Conservation (phyloP, 495 filamentous ascomycete genomes). For the Friedmanniomyces endolithicus region DNA sequence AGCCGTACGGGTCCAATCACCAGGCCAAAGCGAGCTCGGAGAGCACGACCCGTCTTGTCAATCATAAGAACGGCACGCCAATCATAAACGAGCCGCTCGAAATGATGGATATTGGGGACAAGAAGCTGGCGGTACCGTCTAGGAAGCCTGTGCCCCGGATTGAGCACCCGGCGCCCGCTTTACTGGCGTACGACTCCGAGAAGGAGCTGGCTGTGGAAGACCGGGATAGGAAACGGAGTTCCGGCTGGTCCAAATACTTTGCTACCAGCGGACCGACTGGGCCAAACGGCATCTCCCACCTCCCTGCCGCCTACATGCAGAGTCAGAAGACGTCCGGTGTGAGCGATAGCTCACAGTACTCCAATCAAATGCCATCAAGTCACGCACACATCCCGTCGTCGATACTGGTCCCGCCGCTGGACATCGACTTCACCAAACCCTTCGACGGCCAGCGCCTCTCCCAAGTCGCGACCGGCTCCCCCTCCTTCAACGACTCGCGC, state of each 20-base stretch:
- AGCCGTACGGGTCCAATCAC: constrained; percentile 25
- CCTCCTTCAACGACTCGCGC: constrained; percentile 12
- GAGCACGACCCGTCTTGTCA: constrained; percentile 25
- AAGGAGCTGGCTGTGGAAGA: constrained; percentile 5
- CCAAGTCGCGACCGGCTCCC: constrained; percentile 13
- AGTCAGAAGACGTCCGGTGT: background rate
- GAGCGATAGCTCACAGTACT: constrained; percentile 14
- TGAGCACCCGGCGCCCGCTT: background rate
- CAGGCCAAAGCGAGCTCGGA: constrained; percentile 24
- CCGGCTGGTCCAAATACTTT: constrained; percentile 54
- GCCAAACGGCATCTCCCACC: constrained; percentile 26
- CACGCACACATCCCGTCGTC: constrained; percentile 17
- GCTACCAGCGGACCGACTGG: constrained; percentile 40
- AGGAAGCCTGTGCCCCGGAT: constrained; percentile 3
- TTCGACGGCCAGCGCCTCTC: constrained; percentile 18
- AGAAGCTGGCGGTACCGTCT: background rate
- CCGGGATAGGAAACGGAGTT: constrained; percentile 34
- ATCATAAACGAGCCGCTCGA: constrained; percentile 26
- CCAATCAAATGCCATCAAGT: constrained; percentile 1
- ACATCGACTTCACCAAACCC: constrained; percentile 20
- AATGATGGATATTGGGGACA: constrained; percentile 20
- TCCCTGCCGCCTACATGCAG: constrained; percentile 17
- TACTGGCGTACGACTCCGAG: constrained; percentile 1
- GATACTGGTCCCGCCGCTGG: constrained; percentile 15
- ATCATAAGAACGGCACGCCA: constrained; percentile 22